Evolutionary conservation across 768 basidiomycete species (phyloP).

Genomic region (Tephrocybe sp.): DNA sequence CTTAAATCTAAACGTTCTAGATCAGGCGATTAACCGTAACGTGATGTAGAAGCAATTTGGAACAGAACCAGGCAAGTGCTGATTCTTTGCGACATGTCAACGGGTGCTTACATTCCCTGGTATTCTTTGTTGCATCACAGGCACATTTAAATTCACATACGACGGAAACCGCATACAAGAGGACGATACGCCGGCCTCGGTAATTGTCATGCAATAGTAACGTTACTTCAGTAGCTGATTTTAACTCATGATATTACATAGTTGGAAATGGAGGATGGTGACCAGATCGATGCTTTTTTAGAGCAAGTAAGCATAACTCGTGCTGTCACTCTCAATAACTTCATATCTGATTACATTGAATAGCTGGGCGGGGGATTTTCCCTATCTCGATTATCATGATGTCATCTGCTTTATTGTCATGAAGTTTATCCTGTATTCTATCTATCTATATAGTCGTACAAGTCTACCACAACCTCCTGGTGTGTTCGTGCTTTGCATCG

Average conservation of each 20-base stretch:
- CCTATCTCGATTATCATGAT: constrained; percentile 7
- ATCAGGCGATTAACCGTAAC: neutral
- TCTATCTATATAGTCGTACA: no score
- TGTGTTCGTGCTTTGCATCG: no score
- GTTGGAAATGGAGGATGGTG: constrained; percentile 21
- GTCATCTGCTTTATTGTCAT: neutral
- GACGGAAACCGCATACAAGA: constrained; percentile 48
- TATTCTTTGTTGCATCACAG: constrained; percentile 26
- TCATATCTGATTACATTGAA: neutral
- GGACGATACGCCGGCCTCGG: constrained; percentile 53
- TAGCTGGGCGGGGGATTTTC: constrained; percentile 17
- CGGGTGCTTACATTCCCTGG: neutral
- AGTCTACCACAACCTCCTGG: no score
- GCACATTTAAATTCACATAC: constrained; percentile 60
- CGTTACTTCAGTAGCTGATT: neutral
- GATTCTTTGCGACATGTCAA: constrained; percentile 1
- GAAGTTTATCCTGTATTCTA: no score
- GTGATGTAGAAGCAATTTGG: constrained; percentile 50
- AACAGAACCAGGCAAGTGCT: constrained; percentile 46
- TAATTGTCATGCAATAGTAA: constrained; percentile 26
- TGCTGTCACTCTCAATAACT: neutral
- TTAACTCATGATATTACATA: constrained; percentile 1
- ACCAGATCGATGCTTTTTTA: constrained; percentile 20
- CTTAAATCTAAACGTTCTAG: neutral
- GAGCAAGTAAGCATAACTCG: constrained; percentile 15